Percentiles rank a stretch among this genome's conserved stretches.
Evolutionary conservation across 306 rosid species (phyloP).

Genomic region (Cucumis hystrix): DNA sequence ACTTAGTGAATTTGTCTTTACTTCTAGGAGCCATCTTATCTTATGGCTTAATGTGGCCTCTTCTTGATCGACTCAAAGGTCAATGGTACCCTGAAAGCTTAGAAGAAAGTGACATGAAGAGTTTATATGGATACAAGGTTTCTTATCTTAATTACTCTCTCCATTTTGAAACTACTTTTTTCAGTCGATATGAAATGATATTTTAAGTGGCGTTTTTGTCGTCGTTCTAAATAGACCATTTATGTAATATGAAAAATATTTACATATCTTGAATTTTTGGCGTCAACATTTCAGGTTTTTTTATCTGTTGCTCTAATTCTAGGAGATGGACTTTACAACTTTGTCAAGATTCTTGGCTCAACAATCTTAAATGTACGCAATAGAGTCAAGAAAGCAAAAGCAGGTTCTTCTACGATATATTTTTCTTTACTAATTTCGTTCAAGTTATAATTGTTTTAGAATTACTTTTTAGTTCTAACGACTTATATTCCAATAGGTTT

Average conservation of each 20-base stretch:
- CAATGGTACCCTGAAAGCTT: slow-evolving; percentile 60
- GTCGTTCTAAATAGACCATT: too few relatives aligned
- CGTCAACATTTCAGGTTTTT: slow-evolving; percentile 34
- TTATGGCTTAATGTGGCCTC: slow-evolving; percentile 79
- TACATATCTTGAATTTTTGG: neutral
- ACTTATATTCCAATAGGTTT: slow-evolving; percentile 6
- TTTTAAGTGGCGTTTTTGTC: too few relatives aligned
- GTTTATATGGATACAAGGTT: slow-evolving; percentile 87
- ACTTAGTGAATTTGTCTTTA: slow-evolving; percentile 70
- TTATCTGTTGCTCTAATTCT: slow-evolving; percentile 64
- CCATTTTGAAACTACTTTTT: neutral
- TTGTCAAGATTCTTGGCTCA: slow-evolving; percentile 44
- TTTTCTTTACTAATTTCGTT: neutral
- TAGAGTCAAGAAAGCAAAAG: slow-evolving; percentile 17
- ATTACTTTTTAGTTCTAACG: too few relatives aligned
- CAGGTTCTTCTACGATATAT: slow-evolving; percentile 1
- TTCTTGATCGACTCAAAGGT: slow-evolving; percentile 46
- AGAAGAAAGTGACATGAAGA: slow-evolving; percentile 72
- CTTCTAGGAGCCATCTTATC: slow-evolving; percentile 82
- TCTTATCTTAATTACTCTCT: neutral
- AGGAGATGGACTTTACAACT: slow-evolving; percentile 77
- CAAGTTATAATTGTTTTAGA: too few relatives aligned
- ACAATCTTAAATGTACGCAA: slow-evolving; percentile 24
- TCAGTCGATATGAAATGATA: too few relatives aligned
- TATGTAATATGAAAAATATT: too few relatives aligned